phyloP scores from a whole-genome alignment of 2,329 filamentous ascomycete species.

The Penicillium olsonii region DNA sequence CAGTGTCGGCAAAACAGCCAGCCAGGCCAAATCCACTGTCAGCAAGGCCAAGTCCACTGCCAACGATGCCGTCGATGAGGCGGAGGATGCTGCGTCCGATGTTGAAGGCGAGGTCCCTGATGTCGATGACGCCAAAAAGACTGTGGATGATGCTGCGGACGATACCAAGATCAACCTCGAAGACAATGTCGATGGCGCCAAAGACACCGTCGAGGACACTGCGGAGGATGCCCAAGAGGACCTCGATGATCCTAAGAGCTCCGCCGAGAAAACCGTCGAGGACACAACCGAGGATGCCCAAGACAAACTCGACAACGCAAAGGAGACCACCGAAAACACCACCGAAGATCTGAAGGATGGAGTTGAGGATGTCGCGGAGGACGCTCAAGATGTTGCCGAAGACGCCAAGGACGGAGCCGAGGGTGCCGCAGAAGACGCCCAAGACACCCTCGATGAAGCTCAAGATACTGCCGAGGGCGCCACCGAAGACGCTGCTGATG shows the following conservation, averaged over 20 bases:
- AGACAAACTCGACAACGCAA: no score
- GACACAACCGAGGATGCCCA: slow-evolving; percentile 28
- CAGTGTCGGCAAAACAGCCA: slow-evolving; percentile 44
- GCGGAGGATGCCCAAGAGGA: slow-evolving; percentile 19
- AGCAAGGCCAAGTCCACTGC: slow-evolving; percentile 22
- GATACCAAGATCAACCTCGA: slow-evolving; percentile 21
- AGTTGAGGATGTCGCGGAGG: slow-evolving; percentile 23
- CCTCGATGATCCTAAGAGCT: no score
- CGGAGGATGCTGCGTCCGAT: slow-evolving; percentile 5
- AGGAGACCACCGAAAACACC: slow-evolving; percentile 21
- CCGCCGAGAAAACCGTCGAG: slow-evolving; percentile 22
- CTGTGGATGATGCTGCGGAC: slow-evolving; percentile 9
- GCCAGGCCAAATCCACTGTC: slow-evolving; percentile 53
- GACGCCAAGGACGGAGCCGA: slow-evolving; percentile 18
- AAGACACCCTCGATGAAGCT: slow-evolving; percentile 26
- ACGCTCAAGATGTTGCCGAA: slow-evolving; percentile 1
- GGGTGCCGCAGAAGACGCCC: slow-evolving; percentile 27
- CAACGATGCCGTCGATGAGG: slow-evolving; percentile 17
- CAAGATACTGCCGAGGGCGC: slow-evolving; percentile 3
- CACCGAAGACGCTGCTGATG: slow-evolving; percentile 23
- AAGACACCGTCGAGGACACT: not conserved
- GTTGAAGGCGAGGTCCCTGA: slow-evolving; percentile 7
- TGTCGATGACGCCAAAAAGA: slow-evolving; percentile 1
- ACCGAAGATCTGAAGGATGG: slow-evolving; percentile 27
- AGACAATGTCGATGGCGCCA: slow-evolving; percentile 25